Conservation (phyloP, 805 yeast species). For the Pichia phayaonensis region DNA sequence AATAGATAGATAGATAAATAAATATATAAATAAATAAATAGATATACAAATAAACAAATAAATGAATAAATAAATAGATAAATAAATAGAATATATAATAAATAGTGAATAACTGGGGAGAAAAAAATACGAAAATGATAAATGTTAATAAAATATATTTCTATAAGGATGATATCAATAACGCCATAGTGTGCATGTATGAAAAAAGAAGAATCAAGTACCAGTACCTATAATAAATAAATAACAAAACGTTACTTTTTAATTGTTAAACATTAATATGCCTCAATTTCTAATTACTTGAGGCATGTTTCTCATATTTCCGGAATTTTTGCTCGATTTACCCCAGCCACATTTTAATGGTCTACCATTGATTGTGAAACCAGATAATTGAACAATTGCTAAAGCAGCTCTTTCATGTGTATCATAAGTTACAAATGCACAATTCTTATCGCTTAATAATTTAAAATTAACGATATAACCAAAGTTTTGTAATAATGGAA, state of each 20-base stretch:
- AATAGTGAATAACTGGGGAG: neutral
- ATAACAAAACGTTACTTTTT: neutral
- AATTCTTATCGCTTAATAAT: constrained; percentile 73
- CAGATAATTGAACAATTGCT: constrained; percentile 73
- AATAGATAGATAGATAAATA: neutral
- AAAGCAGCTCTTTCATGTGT: constrained; percentile 84
- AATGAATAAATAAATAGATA: neutral
- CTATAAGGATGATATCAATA: neutral
- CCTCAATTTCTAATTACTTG: constrained; percentile 3
- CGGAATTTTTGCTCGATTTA: constrained; percentile 26
- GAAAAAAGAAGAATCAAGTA: neutral
- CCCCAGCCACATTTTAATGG: constrained; percentile 87
- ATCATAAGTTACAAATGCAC: constrained; percentile 84
- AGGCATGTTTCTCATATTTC: neutral
- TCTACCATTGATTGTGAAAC: constrained; percentile 67
- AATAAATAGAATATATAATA: neutral
- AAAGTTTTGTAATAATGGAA: constrained; percentile 67
- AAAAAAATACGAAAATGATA: neutral
- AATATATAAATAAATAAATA: neutral
- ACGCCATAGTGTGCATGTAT: neutral
- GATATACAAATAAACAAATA: neutral
- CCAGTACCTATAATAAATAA: neutral
- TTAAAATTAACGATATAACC: constrained; percentile 80
- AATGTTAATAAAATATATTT: neutral
- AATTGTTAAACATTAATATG: neutral